Base-by-base conservation (phyloP, 1,284 basidiomycete genomes). In the Apiotrichum domesticum region DNA sequence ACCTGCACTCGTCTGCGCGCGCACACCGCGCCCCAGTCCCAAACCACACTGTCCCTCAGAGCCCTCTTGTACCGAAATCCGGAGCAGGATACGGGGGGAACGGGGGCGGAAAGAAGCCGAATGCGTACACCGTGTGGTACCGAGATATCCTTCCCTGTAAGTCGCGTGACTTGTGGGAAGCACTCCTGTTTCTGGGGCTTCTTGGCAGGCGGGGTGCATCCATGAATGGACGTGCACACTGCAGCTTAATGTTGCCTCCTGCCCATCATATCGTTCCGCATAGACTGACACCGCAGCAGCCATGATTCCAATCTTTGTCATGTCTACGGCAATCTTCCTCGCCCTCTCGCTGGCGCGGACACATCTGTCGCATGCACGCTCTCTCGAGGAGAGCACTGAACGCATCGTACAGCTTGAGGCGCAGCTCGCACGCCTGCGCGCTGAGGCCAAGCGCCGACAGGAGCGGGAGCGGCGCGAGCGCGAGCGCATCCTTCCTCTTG, bases 281-380 rank as follows among this genome's bases (percentile, higher is more conserved):
- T 11, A 34, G 15, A 47, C 56, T 57, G 32, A 56, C 49, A 8
- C 50, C 13, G n/a, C 51, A 52, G 54, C 58, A 74, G 75, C 75
- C 32, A 77, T 76, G 72, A 51, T 77, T 35, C 75, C 75, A 3
- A 72, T 76, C 56, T 67, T 77, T 40, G 58, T 74, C 34, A 66
- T 77, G 47, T 71, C 72, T 7, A 74, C 74, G 0, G 72, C 69
- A 15, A 62, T 75, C 48, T 77, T 75, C 65, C 67, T 76, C 48
- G 69, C 70, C 35, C 69, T 73, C 47, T 64, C 67, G 37, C 63
- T 74, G 21, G 51, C 66, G 45, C 68, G 69, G 51, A 70, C 69
- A 32, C 69, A 74, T 58, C 63, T 74, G 32, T 72, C 70, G 42
- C 67, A 74, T 57, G 64, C 68, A 15, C 65, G 62, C 10, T 70